Conservation (phyloP, 805 yeast genomes). For the Myxozyma lipomycoides region DNA sequence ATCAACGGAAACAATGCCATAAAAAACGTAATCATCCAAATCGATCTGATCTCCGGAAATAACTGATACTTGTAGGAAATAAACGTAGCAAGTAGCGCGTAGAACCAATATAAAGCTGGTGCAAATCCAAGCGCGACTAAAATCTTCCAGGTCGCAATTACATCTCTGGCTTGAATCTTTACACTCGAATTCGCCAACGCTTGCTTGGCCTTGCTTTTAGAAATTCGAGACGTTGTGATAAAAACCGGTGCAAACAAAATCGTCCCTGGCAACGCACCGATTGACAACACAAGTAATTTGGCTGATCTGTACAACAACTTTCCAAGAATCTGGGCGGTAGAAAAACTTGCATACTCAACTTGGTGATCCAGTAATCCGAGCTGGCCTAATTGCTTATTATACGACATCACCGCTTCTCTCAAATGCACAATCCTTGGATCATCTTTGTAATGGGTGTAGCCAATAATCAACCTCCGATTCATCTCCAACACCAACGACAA, state of each 20-base stretch:
- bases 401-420: constrained; percentile 59
- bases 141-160: constrained; percentile 95
- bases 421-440: constrained; percentile 63
- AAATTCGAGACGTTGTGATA: constrained; percentile 66
- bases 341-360: constrained; percentile 51
- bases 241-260: constrained; percentile 86
- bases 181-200: constrained; percentile 87
- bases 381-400: constrained; percentile 61
- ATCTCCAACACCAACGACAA: constrained; percentile 82
- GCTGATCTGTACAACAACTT: constrained; percentile 49
- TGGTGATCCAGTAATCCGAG: constrained; percentile 71
- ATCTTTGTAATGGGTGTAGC: constrained; percentile 69
- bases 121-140: constrained; percentile 84
- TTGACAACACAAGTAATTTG: constrained; percentile 52
- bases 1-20: constrained; percentile 65
- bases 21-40: constrained; percentile 44
- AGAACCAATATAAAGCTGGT: constrained; percentile 76
- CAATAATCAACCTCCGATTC: constrained; percentile 80
- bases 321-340: constrained; percentile 49
- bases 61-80: constrained; percentile 36
- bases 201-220: constrained; percentile 63
- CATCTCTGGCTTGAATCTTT: constrained; percentile 87
- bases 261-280: constrained; percentile 82
- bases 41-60: constrained; percentile 29
- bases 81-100: constrained; percentile 51